These are phyloP conservation scores for Casuarina equisetifolia DNA, from an alignment of 306 rosid genomes.

Conservation along the genomic window DNA sequence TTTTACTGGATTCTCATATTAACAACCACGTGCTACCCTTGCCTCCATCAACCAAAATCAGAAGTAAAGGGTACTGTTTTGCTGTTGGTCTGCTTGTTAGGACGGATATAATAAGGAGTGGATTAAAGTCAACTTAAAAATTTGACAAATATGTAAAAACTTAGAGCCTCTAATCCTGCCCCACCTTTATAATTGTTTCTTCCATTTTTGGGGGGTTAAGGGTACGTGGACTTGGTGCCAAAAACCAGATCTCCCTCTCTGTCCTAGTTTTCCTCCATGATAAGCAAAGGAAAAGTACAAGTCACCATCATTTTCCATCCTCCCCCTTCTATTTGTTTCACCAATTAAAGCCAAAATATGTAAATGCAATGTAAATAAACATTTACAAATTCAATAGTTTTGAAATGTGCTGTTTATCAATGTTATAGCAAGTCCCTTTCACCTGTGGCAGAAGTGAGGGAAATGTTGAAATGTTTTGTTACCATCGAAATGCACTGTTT, in stretches of 20 bases:
- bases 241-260: not conserved
- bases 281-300: not conserved
- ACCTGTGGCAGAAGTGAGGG: not conserved
- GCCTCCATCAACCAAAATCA: no score
- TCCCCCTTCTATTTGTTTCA: not conserved
- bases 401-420: no score
- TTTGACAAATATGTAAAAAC: not conserved
- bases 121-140: not conserved
- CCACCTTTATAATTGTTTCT: not conserved
- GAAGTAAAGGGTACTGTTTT: not conserved
- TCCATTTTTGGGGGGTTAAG: not conserved
- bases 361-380: not conserved
- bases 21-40: no score
- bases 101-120: not conserved
- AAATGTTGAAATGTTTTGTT: constrained; percentile 9
- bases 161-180: not conserved
- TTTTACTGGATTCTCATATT: not conserved
- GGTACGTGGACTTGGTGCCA: not conserved
- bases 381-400: not conserved
- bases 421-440: not conserved
- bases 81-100: not conserved
- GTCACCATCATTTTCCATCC: not conserved
- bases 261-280: no score
- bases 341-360: not conserved
- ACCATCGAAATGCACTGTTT: not conserved